Evolutionary conservation across 495 filamentous ascomycete species (phyloP), one percentile per base, ranked within the genome.

Genomic region (Poronia punctata): DNA sequence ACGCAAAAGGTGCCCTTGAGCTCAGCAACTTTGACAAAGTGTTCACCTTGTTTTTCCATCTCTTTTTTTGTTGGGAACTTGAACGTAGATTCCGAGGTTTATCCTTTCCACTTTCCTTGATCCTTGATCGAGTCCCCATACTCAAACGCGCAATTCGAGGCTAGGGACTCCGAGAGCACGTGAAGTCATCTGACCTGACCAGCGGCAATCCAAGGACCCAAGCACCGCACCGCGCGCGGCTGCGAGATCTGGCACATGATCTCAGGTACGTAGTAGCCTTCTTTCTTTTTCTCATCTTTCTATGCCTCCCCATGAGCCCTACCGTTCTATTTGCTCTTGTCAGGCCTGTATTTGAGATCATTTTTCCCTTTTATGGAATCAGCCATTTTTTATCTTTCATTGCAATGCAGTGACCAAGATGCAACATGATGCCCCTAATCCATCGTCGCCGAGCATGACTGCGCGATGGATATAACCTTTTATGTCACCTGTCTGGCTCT

Each of bases 191-290:
- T 58, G 43, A 46, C 43, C 42, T 46, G 54, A 49, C 54, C 42
- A 27, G 27, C 35, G 43, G 37, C 30, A 52, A 47, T 35, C 42
- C 32, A 40, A 30, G 38, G 27, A 56, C 54, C 53, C 50, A 58
- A 58, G 52, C 51, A 55, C 29, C 45, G 48, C 40, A 46, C 42
- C 47, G 49, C 49, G 31, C 21, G 38, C 40, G 18, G 42, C 42
- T 27, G 53, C 55, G 55, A 58, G 46, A 56, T 50, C 46, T 41
- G 40, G 55, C 55, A 58, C 55, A 58, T 58, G 55, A 58, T 53
- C 30, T 50, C 44, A 42, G 26, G 55, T 56, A 56, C 46, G 45
- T 37, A 7, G 45, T 52, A 18, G 34, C 34, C 37, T 42, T 43
- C 30, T 40, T 42, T 43, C 30, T 45, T 30, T 24, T 17, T 40